Base-by-base conservation (phyloP, 2,329 filamentous ascomycete genomes). In the Cadophora luteo-olivacea region DNA sequence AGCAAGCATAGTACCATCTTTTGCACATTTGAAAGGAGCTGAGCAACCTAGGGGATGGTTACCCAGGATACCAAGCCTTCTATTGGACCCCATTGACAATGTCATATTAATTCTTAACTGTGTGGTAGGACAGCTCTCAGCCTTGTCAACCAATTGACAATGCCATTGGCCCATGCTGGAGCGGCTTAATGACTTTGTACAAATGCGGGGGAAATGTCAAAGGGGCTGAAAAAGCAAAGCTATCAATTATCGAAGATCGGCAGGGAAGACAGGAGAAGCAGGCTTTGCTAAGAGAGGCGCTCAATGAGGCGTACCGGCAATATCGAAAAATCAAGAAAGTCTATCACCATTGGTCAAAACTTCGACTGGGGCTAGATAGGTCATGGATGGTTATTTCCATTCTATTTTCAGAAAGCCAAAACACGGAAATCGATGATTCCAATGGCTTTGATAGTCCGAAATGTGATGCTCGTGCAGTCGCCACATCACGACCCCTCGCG, bases 401-500 rank as follows among this genome's bases (percentile, higher is more conserved):
- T 19, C 24, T 54, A 1, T 22, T 25, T 54, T 14, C 2, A 54
- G 8, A 29, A 14, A 54, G 24, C 51, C 24, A 29, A 16, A 25
- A 54, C 16, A 16, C 51, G 29, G 51, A 4, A 55, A 32, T 33
- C 14, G 12, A 55, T 49, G 22, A 22, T 22, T 22, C n/a, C 8
- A 32, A 2, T 9, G 12, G 25, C 9, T 25, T 55, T 55, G 25
- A 29, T 22, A 12, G 57, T 22, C 7, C n/a, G 9, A 60, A 60
- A 41, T 41, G 36, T 14, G n/a, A 8, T 33, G 16, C 19, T 36
- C 12, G 6, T 49, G 45, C 45, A 4, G 54, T 19, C 33, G 33
- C 57, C 57, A 60, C 22, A 11, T 60, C 22, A 38, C 22, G 36
- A 60, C 57, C 33, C 57, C 57, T 19, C 57, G 14, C 22, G n/a